Evolutionary conservation across 805 yeast genomes (phyloP), one percentile per base, ranked within the genome.

Genomic region (Sugiyamaella lignohabitans): DNA sequence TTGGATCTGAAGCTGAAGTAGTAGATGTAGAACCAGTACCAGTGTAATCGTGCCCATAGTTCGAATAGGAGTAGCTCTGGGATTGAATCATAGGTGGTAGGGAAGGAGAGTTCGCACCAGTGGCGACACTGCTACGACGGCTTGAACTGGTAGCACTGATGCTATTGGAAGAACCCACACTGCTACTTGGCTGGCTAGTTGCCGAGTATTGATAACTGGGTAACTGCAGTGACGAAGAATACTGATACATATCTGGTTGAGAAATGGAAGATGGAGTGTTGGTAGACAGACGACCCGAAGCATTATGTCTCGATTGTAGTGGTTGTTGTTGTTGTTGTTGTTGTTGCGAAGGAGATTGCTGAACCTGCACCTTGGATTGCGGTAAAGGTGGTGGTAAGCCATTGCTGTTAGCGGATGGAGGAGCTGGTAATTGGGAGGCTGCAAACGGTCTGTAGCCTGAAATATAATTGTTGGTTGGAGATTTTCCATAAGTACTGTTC

Each of bases 391-490:
- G 18, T 16, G 18, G 38, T 16, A 18, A 18, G 6, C 8, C 8
- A 16, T 18, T 14, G 11, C 11, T 6, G 21, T 16, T 16, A 35
- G 18, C 10, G 6, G 10, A 10, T 21, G 24, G 27, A 19, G 24
- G 29, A 5, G 27, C 41, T 10, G 24, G 41, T 21, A 23, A 38
- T 19, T 14, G 23, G 14, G 50, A 46, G 3, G 50, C 36, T 19
- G 51, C 54, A 24, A 51, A 51, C n/a, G 54, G 54, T 40, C 49
- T 22, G 44, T 47, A 52, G 11, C 51, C 50, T 36, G 46, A 40
- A 8, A 47, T 38, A 38, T 50, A 50, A 22, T 36, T 35, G 21
- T 45, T 34, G 17, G 35, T 24, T 17, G 35, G 23, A 10, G 45
- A 42, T 17, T 22, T 24, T 6, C 34, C 43, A n/a, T 27, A 27